Conservation (phyloP, 371 early-diverging fungal species). For the Fennellomyces sp. region DNA sequence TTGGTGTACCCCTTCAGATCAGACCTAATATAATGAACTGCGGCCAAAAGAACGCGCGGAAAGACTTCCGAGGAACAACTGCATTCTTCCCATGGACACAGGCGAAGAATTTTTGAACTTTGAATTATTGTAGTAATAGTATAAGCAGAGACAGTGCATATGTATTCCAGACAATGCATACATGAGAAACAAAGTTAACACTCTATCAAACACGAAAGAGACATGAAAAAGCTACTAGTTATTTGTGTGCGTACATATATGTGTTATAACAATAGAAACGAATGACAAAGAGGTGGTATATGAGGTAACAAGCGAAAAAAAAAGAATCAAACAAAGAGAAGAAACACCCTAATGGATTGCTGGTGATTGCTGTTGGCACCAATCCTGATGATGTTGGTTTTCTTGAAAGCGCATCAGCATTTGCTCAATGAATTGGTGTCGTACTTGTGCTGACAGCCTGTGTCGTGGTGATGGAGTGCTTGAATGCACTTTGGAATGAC, state of each 20-base stretch:
- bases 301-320: not conserved
- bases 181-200: not conserved
- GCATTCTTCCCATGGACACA: too few species aligned
- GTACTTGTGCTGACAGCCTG: constrained; percentile 29
- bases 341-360: not conserved
- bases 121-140: not conserved
- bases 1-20: too few species aligned
- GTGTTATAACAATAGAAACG: not conserved
- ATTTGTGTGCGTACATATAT: too few species aligned
- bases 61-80: too few species aligned
- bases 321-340: not conserved
- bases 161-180: constrained; percentile 1
- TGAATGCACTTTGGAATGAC: constrained; percentile 41
- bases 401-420: not conserved
- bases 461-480: constrained; percentile 15
- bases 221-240: not conserved
- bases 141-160: not conserved
- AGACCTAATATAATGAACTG: too few species aligned
- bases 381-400: not conserved
- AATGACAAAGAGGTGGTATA: not conserved
- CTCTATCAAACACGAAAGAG: not conserved
- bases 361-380: not conserved
- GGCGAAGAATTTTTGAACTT: too few species aligned
- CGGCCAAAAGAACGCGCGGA: too few species aligned
- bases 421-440: constrained; percentile 9